These are phyloP conservation scores for Pichia norvegensis DNA, from an alignment of 1,139 yeast genomes.

Conservation along the genomic window DNA sequence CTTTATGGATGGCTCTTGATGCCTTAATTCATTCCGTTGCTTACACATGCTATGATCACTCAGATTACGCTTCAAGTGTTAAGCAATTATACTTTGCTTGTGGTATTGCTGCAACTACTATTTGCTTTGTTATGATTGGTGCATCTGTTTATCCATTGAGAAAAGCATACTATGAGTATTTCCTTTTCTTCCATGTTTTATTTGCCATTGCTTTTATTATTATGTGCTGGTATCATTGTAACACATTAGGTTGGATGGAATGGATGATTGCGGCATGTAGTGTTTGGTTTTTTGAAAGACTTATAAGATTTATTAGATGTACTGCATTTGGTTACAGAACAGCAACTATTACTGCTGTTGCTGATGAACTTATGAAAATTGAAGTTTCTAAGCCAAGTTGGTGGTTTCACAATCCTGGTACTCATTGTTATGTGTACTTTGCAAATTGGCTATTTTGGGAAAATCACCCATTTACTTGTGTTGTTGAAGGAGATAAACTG, in stretches of 20 bases:
- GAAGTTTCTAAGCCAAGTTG: constrained; percentile 36
- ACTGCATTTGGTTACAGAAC: constrained; percentile 32
- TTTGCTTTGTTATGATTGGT: constrained; percentile 35
- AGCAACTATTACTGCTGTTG: constrained; percentile 15
- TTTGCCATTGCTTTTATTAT: constrained; percentile 32
- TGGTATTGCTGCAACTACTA: constrained; percentile 32
- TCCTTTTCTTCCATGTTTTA: constrained; percentile 31
- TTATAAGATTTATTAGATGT: constrained; percentile 30
- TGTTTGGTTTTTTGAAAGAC: constrained; percentile 33
- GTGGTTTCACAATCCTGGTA: constrained; percentile 32
- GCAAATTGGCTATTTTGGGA: constrained; percentile 28
- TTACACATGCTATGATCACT: constrained; percentile 13
- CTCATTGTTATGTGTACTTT: constrained; percentile 42
- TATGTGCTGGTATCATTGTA: constrained; percentile 35
- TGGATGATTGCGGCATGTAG: constrained; percentile 36
- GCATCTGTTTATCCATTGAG: constrained; percentile 42
- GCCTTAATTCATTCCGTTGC: constrained; percentile 25
- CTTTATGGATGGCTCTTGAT: constrained; percentile 37
- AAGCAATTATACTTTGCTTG: constrained; percentile 32
- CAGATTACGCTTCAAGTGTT: constrained; percentile 14
- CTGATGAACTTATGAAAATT: constrained; percentile 36
- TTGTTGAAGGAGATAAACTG: constrained; percentile 14
- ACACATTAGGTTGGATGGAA: constrained; percentile 35
- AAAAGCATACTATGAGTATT: constrained; percentile 37
- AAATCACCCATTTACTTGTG: constrained; percentile 34